Base-by-base conservation (phyloP, 164 flowering plant genomes). In the Vitis cinerea region DNA sequence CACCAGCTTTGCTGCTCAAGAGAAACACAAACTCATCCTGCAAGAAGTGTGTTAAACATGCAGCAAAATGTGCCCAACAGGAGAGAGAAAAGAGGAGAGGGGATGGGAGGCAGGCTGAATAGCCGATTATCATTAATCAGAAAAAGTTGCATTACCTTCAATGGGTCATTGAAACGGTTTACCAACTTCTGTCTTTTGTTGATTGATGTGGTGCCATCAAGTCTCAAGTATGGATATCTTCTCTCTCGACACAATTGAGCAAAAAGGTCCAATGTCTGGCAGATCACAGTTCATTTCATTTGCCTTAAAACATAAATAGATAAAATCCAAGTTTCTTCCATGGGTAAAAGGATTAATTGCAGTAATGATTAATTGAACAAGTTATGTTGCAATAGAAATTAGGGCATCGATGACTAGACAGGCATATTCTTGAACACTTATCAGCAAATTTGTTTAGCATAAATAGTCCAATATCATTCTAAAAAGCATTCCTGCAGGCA, bases 1-100 rank as follows among this genome's bases (percentile, higher is more conserved):
- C 99, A 77, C 99, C 99, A 80, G 99, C 99, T 83, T 96, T 93
- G 85, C 98, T 96, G 82, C 99, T 96, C 68, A 96, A 81, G 69
- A 96, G 97, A 83, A 96, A 96, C 10, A 78, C 98, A 86, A 96
- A 96, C 73, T 93, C 98, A 76, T 96, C 98, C 99, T 96, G 87
- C 75, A 79, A 73, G 11, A 47, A 49, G 14, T 62, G 10, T 47
- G 44, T 14, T 3, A 52, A 67, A 14, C 14, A 44, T 12, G 14
- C 27, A 37, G 9, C 52, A 48, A 14, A 5, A 47, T 49, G 14
- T 37, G 66, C 16, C 8, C 6, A 55, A 7, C 30, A 8, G 11
- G 48, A 58, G n/a, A 70, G 19, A 62, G 15, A 57, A 51, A 31
- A 51, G 27, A 48, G 10, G 48, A 64, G 8, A 52, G 44, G 44